Percentiles rank a stretch among this genome's conserved stretches.
Evolutionary conservation across 176 grass and related monocot genomes (phyloP).

Genomic region (Thalia dealbata): DNA sequence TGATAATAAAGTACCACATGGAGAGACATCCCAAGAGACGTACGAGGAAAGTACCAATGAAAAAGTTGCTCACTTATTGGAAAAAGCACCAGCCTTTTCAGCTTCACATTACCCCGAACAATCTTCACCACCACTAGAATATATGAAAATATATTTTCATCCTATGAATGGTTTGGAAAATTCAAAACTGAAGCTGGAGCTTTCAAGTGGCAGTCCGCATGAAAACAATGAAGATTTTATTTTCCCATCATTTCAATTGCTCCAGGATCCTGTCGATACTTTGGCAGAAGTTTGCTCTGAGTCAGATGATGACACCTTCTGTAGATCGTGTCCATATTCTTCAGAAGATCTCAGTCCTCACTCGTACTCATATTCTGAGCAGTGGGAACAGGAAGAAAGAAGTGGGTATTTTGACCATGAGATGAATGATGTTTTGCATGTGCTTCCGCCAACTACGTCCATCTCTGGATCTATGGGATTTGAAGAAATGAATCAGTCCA

Average conservation of each 20-base stretch:
- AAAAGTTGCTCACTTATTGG: conserved; percentile 35
- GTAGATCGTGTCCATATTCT: conserved; percentile 86
- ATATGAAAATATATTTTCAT: conserved; percentile 96
- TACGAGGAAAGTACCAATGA: conserved; percentile 31
- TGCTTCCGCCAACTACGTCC: conserved; percentile 15
- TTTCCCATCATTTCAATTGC: conserved; percentile 82
- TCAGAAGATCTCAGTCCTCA: conserved; percentile 78
- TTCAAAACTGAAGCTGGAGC: conserved; percentile 54
- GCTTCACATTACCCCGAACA: conserved; percentile 50
- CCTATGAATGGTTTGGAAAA: conserved; percentile 62
- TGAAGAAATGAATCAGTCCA: conserved; percentile 48
- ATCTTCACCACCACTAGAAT: conserved; percentile 90
- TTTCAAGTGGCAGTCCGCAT: conserved; percentile 44
- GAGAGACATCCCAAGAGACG: conserved; percentile 18
- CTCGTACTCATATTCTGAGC: conserved; percentile 83
- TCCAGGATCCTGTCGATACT: conserved; percentile 36
- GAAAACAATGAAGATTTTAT: conserved; percentile 59
- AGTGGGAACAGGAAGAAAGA: conserved; percentile 74
- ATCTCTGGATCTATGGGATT: conserved; percentile 52
- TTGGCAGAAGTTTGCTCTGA: conserved; percentile 52
- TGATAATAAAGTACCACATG: conserved; percentile 6
- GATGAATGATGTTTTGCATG: conserved; percentile 7
- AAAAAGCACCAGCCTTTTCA: conserved; percentile 36
- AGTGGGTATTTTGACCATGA: conserved; percentile 17
- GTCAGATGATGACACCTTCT: conserved; percentile 96